Percentiles rank a stretch among this genome's conserved stretches.
Conservation (phyloP, 371 early-diverging fungal genomes). For the Chytridium lagenaria region DNA sequence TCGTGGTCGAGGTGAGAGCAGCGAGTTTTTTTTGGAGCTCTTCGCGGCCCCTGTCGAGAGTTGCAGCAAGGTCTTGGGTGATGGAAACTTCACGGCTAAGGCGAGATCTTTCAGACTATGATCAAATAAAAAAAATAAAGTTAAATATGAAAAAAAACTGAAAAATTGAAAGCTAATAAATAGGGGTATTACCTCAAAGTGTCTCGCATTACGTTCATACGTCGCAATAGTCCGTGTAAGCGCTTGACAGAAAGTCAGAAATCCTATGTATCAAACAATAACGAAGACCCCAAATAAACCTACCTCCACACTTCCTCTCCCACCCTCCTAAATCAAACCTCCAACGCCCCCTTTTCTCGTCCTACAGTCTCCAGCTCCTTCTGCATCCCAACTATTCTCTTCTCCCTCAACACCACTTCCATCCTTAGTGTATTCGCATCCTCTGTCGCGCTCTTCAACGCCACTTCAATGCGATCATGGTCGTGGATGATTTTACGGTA, state of each 20-base stretch:
- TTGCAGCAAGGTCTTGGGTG: conserved; percentile 49
- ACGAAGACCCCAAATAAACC: conserved; percentile 1
- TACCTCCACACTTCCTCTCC: conserved; percentile 51
- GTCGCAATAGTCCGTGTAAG: conserved; percentile 48
- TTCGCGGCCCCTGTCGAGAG: conserved; percentile 49
- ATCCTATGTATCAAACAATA: not conserved
- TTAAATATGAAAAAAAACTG: no score
- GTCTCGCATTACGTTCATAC: conserved; percentile 39
- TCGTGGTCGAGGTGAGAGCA: conserved; percentile 48
- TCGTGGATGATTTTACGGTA: conserved; percentile 55
- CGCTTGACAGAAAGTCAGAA: conserved; percentile 27
- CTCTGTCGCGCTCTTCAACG: conserved; percentile 25
- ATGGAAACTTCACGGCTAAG: conserved; percentile 52
- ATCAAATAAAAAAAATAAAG: not conserved
- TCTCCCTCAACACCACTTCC: conserved; percentile 56
- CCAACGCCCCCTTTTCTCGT: conserved; percentile 35
- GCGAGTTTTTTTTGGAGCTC: conserved; percentile 44
- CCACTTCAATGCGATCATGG: conserved; percentile 48
- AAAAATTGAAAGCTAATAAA: no score
- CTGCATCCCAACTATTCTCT: conserved; percentile 48
- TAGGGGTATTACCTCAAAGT: conserved; percentile 42
- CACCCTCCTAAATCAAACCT: conserved; percentile 49
- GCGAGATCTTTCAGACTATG: conserved; percentile 45
- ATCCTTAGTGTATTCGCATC: conserved; percentile 49
- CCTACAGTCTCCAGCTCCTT: conserved; percentile 38